Evolutionary conservation across 2,329 filamentous ascomycete species (phyloP).

Genomic region (Onygenales sp.): DNA sequence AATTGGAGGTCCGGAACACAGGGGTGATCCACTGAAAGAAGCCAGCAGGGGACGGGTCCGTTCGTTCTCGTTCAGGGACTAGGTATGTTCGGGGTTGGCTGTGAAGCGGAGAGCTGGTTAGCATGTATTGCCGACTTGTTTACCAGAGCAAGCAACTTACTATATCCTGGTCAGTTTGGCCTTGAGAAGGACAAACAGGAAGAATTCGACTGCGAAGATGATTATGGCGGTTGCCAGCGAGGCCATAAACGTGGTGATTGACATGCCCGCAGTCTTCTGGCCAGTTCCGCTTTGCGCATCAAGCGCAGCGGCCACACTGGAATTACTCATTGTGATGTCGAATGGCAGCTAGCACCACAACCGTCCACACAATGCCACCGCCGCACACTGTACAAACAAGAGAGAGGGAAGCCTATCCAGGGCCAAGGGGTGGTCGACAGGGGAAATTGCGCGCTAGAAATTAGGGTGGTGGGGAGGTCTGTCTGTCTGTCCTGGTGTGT

Average conservation of each 20-base stretch:
- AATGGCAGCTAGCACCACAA: not conserved
- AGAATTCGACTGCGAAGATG: constrained; percentile 53
- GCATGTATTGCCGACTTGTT: constrained; percentile 2
- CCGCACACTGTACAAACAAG: not conserved
- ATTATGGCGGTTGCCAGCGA: constrained; percentile 54
- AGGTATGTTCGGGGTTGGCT: constrained; percentile 79
- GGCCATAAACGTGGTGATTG: constrained; percentile 49
- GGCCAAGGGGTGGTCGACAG: not conserved
- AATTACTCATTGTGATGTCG: constrained; percentile 12
- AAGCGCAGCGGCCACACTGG: constrained; percentile 22
- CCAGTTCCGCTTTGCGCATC: constrained; percentile 27
- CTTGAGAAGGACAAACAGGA: constrained; percentile 66
- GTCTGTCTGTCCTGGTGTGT: not conserved
- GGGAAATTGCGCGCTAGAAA: too few relatives aligned
- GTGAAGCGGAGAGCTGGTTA: constrained; percentile 10
- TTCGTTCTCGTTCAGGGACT: constrained; percentile 75
- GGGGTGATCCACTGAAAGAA: constrained; percentile 46
- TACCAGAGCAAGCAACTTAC: constrained; percentile 39
- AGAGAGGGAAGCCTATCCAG: not conserved
- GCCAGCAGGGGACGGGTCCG: constrained; percentile 58
- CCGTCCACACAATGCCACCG: not conserved
- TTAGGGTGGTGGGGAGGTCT: not conserved
- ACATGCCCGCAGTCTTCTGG: constrained; percentile 26
- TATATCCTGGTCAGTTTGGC: constrained; percentile 76
- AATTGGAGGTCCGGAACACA: constrained; percentile 59